phyloP scores from a whole-genome alignment of 192 early-diverging fungal genomes.

The Gaertneriomyces sp. region DNA sequence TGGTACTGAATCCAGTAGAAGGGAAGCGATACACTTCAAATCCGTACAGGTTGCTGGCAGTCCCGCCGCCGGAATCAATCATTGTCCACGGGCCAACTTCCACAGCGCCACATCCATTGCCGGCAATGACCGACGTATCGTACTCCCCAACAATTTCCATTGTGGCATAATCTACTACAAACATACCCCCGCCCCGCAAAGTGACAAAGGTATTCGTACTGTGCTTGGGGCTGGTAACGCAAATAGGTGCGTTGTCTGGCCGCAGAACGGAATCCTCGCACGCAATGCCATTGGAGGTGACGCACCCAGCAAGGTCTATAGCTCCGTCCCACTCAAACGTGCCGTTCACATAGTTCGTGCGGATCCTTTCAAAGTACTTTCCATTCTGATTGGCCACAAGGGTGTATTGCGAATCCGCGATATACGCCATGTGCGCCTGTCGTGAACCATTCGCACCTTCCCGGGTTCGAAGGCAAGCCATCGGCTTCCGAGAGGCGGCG shows the following conservation, averaged over 20 bases:
- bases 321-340: neutral
- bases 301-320: neutral
- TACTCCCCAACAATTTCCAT: neutral
- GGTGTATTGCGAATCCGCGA: neutral
- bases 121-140: neutral
- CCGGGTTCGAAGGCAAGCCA: neutral
- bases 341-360: neutral
- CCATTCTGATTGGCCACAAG: constrained; percentile 1
- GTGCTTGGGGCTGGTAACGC: neutral
- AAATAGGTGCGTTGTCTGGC: constrained; percentile 1
- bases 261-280: neutral
- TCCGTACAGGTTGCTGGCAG: neutral
- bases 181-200: neutral
- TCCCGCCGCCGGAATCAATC: neutral
- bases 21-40: neutral
- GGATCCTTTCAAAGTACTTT: neutral
- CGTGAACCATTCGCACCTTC: neutral
- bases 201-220: neutral
- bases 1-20: neutral
- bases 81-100: neutral
- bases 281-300: neutral
- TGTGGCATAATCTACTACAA: neutral
- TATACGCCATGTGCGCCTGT: neutral
- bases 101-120: neutral
- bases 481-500: neutral